phyloP scores from a whole-genome alignment of 352 stramenopile species.

The Phytophthora pini region DNA sequence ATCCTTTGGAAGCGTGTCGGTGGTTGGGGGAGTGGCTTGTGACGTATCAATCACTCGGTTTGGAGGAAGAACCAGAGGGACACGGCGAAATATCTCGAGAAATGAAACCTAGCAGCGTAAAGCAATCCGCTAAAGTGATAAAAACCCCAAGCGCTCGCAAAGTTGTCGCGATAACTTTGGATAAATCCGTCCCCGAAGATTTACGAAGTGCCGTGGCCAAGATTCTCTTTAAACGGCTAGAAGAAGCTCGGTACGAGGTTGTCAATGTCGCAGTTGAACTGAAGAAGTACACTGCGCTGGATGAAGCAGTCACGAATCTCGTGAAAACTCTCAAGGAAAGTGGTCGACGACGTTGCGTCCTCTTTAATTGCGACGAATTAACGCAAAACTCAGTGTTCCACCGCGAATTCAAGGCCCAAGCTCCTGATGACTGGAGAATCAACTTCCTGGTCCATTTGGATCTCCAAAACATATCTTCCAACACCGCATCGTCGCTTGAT shows the following conservation, averaged over 20 bases:
- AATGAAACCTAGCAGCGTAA: conserved; percentile 2
- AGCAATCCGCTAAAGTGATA: neutral
- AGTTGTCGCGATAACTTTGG: conserved; percentile 31
- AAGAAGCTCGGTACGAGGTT: conserved; percentile 36
- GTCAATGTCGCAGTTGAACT: conserved; percentile 39
- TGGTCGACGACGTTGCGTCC: conserved; percentile 34
- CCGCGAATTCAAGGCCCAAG: conserved; percentile 20
- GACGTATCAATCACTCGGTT: conserved; percentile 20
- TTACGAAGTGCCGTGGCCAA: conserved; percentile 12
- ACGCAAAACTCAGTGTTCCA: conserved; percentile 19
- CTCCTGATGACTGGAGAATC: conserved; percentile 27
- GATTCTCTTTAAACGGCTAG: conserved; percentile 14
- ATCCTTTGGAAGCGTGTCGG: conserved; percentile 49
- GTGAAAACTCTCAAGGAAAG: conserved; percentile 20
- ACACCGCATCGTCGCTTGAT: conserved; percentile 1
- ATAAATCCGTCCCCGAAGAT: neutral
- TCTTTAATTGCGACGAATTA: conserved; percentile 35
- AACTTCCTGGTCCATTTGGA: conserved; percentile 32
- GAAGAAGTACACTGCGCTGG: neutral
- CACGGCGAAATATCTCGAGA: neutral
- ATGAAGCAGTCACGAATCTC: conserved; percentile 15
- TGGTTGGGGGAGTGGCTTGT: conserved; percentile 68
- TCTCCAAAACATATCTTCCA: neutral
- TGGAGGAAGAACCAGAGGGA: conserved; percentile 17
- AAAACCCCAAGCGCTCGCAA: conserved; percentile 5